These are phyloP conservation scores for Oryza nivara DNA, from an alignment of 176 grass and related monocot species.

Conservation along the genomic window DNA sequence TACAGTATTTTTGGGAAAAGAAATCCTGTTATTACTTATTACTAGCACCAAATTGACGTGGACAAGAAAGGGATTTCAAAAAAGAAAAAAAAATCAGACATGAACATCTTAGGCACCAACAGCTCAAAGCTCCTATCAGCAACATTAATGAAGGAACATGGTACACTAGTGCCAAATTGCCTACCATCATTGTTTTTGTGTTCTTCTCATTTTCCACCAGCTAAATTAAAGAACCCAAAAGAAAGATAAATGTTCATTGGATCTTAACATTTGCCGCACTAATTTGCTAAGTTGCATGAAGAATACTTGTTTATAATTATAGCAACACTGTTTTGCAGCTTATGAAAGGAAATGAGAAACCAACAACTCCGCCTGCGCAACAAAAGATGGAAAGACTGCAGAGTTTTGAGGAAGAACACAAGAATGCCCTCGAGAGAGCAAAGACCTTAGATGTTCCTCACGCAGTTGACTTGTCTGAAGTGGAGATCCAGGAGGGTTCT, in stretches of 20 bases:
- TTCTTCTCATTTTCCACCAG: not conserved
- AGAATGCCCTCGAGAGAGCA: conserved; percentile 68
- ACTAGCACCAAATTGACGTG: conserved; percentile 12
- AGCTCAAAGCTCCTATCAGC: conserved; percentile 13
- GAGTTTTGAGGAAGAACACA: conserved; percentile 83
- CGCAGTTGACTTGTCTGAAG: conserved; percentile 51
- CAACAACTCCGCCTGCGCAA: conserved; percentile 47
- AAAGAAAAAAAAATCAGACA: not conserved
- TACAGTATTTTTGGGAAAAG: not conserved
- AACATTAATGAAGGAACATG: not conserved
- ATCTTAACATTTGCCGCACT: conserved; percentile 10
- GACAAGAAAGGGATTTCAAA: conserved; percentile 6
- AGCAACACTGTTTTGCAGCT: conserved; percentile 47
- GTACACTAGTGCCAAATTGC: not conserved
- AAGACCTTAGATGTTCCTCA: conserved; percentile 73
- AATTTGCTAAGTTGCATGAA: not conserved
- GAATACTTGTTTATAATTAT: conserved; percentile 6
- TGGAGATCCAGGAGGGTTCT: conserved; percentile 33
- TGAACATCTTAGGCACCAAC: not conserved
- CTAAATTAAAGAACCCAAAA: not conserved
- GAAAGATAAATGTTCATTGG: not conserved
- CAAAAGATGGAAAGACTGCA: conserved; percentile 77
- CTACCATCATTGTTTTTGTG: not conserved
- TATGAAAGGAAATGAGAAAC: conserved; percentile 53
- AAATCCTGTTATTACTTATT: conserved; percentile 10